These are phyloP conservation scores for Aegilops speltoides DNA, from an alignment of 176 grass and related monocot genomes.

Conservation along the genomic window DNA sequence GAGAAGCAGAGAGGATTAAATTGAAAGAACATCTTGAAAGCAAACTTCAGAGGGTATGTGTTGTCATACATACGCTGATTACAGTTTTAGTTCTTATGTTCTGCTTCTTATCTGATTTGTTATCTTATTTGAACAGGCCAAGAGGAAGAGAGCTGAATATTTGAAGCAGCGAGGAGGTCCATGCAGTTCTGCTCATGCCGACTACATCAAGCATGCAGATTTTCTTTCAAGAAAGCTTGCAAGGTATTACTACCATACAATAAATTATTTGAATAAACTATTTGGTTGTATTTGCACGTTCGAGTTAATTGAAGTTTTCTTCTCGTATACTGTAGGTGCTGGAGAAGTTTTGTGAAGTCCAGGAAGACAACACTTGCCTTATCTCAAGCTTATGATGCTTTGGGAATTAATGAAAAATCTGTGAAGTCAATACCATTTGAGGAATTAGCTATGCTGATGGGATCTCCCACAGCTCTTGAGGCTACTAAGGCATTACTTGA, in stretches of 20 bases:
- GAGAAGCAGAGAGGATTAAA: slow-evolving; percentile 74
- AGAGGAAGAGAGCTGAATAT: slow-evolving; percentile 64
- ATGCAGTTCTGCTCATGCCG: slow-evolving; percentile 43
- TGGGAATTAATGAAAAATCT: slow-evolving; percentile 72
- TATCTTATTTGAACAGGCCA: slow-evolving; percentile 50
- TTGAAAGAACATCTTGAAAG: slow-evolving; percentile 85
- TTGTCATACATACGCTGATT: slow-evolving; percentile 11
- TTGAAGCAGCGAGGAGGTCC: slow-evolving; percentile 80
- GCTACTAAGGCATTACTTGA: slow-evolving; percentile 73
- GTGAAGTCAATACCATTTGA: slow-evolving; percentile 90
- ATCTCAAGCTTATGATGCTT: slow-evolving; percentile 64
- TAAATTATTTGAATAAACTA: background rate
- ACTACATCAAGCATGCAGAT: slow-evolving; percentile 65
- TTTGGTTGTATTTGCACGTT: background rate
- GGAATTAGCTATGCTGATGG: slow-evolving; percentile 71
- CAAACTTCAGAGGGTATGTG: slow-evolving; percentile 77
- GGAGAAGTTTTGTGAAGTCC: slow-evolving; percentile 83
- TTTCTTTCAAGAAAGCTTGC: slow-evolving; percentile 78
- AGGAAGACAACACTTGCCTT: slow-evolving; percentile 62
- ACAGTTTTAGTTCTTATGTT: background rate
- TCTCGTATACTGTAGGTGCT: slow-evolving; percentile 57
- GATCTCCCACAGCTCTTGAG: slow-evolving; percentile 60
- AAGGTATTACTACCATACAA: slow-evolving; percentile 34
- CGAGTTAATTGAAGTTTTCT: background rate
- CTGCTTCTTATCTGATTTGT: background rate